A percentile compares a stretch with the other conserved stretches of the same genome.
phyloP scores from a whole-genome alignment of 129 eudicot species.

The Chrysanthemum seticuspe region DNA sequence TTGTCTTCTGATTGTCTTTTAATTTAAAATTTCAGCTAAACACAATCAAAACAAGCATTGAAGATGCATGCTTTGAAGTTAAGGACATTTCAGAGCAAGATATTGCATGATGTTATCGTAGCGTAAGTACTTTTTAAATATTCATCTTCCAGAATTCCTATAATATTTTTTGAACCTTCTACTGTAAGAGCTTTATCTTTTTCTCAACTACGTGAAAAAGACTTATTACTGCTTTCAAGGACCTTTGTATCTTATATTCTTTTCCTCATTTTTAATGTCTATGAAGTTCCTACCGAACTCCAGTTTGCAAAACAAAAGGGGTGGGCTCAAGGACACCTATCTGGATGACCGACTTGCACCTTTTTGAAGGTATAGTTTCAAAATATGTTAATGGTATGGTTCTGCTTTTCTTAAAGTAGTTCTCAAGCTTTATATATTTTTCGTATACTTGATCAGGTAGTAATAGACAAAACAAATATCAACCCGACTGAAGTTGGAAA shows the following conservation, averaged over 20 bases:
- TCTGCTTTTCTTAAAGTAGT: too few relatives aligned
- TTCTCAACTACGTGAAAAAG: not conserved
- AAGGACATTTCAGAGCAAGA: not conserved
- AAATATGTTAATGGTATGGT: not conserved
- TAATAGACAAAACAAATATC: too few relatives aligned
- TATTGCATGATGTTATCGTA: too few relatives aligned
- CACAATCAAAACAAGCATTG: too few relatives aligned
- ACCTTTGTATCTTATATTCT: not conserved
- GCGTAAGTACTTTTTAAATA: not conserved
- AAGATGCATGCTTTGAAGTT: too few relatives aligned
- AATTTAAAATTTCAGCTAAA: too few relatives aligned
- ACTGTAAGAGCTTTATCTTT: too few relatives aligned
- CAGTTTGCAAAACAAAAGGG: conserved; percentile 76
- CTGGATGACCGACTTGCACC: conserved; percentile 86
- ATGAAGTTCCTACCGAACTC: conserved; percentile 73
- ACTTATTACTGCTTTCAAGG: not conserved
- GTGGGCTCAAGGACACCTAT: conserved; percentile 88
- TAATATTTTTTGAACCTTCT: not conserved
- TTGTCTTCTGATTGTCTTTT: too few relatives aligned
- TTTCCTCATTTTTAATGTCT: not conserved
- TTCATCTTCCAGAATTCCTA: not conserved
- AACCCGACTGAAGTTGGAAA: too few relatives aligned
- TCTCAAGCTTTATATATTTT: too few relatives aligned
- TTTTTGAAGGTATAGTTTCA: conserved; percentile 41
- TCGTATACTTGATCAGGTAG: too few relatives aligned